Evolutionary conservation across 139 green algal species (phyloP).

Genomic region (Mychonastes homosphaera): DNA sequence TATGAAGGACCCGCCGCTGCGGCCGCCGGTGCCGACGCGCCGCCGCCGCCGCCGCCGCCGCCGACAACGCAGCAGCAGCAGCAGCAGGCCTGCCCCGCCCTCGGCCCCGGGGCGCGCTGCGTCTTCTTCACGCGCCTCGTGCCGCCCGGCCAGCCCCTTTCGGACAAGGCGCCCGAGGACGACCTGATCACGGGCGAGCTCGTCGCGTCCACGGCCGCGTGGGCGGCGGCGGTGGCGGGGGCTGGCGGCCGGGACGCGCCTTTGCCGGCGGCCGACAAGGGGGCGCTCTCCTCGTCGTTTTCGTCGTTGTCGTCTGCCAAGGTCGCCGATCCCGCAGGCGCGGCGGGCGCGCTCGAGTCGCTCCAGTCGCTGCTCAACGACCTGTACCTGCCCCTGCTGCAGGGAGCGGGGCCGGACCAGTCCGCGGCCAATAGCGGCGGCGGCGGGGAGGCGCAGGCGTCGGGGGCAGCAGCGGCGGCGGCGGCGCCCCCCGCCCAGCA

Average conservation of each 20-base stretch:
- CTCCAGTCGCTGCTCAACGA: slow-evolving; percentile 61
- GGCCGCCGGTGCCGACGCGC: not conserved
- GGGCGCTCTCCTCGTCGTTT: not conserved
- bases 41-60: not conserved
- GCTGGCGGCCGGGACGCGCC: slow-evolving; percentile 53
- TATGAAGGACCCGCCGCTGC: no score
- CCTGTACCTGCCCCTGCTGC: slow-evolving; percentile 70
- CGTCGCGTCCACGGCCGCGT: slow-evolving; percentile 55
- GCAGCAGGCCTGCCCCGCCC: slow-evolving; percentile 9
- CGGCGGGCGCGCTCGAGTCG: slow-evolving; percentile 46
- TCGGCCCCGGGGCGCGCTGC: not conserved
- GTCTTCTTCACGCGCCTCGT: not conserved
- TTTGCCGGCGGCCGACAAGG: slow-evolving; percentile 21
- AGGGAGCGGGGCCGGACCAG: slow-evolving; percentile 45
- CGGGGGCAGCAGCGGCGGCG: not conserved
- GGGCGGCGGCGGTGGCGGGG: slow-evolving; percentile 58
- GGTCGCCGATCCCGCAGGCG: no score
- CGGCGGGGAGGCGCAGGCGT: no score
- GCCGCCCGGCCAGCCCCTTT: not conserved
- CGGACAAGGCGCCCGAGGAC: slow-evolving; percentile 23
- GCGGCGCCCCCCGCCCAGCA: not conserved
- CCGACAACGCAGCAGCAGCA: not conserved
- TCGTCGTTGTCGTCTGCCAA: no score
- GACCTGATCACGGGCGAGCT: slow-evolving; percentile 45
- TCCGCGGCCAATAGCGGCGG: not conserved